Evolutionary conservation across 768 basidiomycete genomes (phyloP), one percentile per base, ranked within the genome.

Genomic region (Epithele typhae): DNA sequence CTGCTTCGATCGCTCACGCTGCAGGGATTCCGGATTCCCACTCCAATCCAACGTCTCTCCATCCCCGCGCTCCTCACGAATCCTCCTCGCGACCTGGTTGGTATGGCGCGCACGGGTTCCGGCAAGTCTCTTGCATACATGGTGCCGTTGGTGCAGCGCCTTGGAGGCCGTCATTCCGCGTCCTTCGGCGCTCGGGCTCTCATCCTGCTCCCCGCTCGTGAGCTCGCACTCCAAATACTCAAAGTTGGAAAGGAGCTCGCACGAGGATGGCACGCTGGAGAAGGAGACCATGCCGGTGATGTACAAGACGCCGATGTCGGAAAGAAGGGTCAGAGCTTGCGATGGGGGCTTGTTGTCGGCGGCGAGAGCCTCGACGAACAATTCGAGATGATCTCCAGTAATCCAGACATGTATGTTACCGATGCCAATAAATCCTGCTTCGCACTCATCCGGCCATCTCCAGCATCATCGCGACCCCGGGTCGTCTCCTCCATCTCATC

Each of bases 61-160:
- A 89, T 99, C 37, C 96, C 96, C 5, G 73, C 83, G 17, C 78
- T 96, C 34, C 78, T 98, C 32, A 66, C 84, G 11, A 81, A 77
- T 34, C 92, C 94, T 33, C 92, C 93, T 8, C 75, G 88, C 43
- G 94, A 96, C 67, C 81, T 99, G 12, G 92, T 98, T 12, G 95
- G 92, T 34, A 99, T 98, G 96, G 95, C 96, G 30, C 79, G 96
- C 30, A 99, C 96, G 4, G 96, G 96, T 34, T 96, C 93, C 2
- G 96, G 96, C 49, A 98, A 98, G 70, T 94, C 94, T 9, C 78
- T 99, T 27, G 95, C 95, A 17, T 99, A 94, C 63, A 81, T 98
- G 76, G 71, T 98, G 21, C 96, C 96, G 40, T 76, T 99, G 14
- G 73, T 96, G 0, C 88, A 94, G 47, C 78, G 91, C 37, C 77